A percentile compares a stretch with the other conserved stretches of the same genome.
phyloP scores from a whole-genome alignment of 2,329 filamentous ascomycete species.

The Phoma sp. region DNA sequence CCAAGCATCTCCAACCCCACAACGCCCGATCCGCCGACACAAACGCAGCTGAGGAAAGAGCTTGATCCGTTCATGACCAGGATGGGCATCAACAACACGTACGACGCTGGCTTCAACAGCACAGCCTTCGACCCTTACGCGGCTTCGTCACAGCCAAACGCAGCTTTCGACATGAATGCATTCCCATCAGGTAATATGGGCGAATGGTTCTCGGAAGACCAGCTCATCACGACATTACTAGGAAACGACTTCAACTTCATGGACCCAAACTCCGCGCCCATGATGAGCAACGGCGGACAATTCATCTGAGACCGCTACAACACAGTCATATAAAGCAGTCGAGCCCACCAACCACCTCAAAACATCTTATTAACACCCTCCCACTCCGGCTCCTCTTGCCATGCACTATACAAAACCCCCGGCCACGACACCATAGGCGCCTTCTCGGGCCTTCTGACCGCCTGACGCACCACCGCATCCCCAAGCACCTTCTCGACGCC shows the following conservation, averaged over 20 bases:
- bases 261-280: slow-evolving; percentile 9
- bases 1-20: slow-evolving; percentile 8
- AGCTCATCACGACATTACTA: slow-evolving; percentile 16
- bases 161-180: slow-evolving; percentile 4
- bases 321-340: too few species aligned
- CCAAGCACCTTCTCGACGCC: slow-evolving; percentile 53
- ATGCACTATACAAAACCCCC: slow-evolving; percentile 34
- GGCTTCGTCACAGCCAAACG: not conserved
- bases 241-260: slow-evolving; percentile 18
- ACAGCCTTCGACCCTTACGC: not conserved
- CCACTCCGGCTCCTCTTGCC: slow-evolving; percentile 37
- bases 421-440: slow-evolving; percentile 50
- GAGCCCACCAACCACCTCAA: slow-evolving; percentile 9
- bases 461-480: slow-evolving; percentile 52
- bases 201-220: slow-evolving; percentile 20
- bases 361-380: slow-evolving; percentile 41
- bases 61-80: slow-evolving; percentile 20
- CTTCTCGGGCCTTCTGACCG: slow-evolving; percentile 45
- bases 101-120: slow-evolving; percentile 1
- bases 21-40: slow-evolving; percentile 6
- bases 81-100: slow-evolving; percentile 12
- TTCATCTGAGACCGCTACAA: slow-evolving; percentile 1
- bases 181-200: slow-evolving; percentile 15
- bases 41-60: slow-evolving; percentile 14
- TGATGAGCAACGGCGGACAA: slow-evolving; percentile 9